Evolutionary conservation across 305 asterid genomes (phyloP).

Genomic region (Ajuga reptans): DNA sequence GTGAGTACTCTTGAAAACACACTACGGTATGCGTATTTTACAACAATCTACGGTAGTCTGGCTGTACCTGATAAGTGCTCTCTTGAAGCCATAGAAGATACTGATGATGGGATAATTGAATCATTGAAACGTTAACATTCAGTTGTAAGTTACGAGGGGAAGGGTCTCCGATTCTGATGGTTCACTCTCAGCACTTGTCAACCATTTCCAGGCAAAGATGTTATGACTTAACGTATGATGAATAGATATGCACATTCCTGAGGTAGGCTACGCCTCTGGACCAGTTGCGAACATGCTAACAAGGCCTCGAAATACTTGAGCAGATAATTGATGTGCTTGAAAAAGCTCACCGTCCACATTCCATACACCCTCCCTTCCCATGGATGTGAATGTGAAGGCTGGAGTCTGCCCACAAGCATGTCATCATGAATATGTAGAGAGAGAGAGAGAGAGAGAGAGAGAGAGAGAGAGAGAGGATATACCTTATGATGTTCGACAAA

Average conservation of each 20-base stretch:
- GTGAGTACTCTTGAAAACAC: background rate
- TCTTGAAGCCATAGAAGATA: background rate
- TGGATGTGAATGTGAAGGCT: conserved; percentile 80
- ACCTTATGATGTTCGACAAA: conserved; percentile 93
- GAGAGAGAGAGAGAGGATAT: conserved; percentile 13
- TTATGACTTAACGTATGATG: background rate
- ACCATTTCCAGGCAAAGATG: background rate
- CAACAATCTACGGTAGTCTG: background rate
- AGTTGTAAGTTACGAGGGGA: background rate
- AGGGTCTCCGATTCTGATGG: background rate
- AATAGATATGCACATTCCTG: background rate
- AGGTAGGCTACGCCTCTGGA: conserved; percentile 40
- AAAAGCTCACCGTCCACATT: conserved; percentile 89
- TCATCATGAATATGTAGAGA: background rate
- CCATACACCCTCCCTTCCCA: conserved; percentile 80
- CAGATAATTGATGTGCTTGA: conserved; percentile 75
- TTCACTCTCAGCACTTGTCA: background rate
- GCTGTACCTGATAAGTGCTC: background rate
- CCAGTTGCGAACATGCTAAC: conserved; percentile 80
- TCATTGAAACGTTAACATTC: background rate
- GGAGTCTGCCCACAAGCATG: conserved; percentile 44
- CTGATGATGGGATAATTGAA: too few species aligned
- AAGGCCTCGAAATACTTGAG: conserved; percentile 91
- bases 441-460: background rate
- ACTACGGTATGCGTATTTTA: background rate